These are phyloP conservation scores for Trichoderma atrobrunneum DNA, from an alignment of 2,329 filamentous ascomycete species.

Conservation along the genomic window DNA sequence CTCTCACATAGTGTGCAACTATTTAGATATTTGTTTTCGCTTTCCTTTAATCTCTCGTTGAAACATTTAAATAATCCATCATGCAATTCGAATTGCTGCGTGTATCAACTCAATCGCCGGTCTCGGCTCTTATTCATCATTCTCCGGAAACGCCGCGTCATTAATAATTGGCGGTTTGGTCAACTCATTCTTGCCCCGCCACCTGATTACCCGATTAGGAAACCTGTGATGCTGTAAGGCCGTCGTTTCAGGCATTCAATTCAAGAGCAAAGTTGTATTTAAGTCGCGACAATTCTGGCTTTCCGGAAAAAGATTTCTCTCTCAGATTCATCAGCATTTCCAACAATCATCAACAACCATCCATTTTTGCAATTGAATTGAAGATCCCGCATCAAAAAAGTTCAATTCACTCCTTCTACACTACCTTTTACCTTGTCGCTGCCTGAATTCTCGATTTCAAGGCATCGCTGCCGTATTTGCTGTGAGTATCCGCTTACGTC, in stretches of 20 bases:
- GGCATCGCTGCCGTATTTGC: not conserved
- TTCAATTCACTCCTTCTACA: not conserved
- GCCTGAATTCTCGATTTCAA: not conserved
- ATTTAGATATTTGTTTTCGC: not conserved
- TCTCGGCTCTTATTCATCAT: not conserved
- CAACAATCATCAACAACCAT: not conserved
- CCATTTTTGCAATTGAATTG: not conserved
- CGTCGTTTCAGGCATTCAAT: slow-evolving; percentile 22
- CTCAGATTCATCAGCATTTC: not conserved
- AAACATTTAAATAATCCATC: not conserved
- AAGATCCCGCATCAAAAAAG: not conserved
- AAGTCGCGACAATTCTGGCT: slow-evolving; percentile 9
- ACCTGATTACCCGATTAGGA: slow-evolving; percentile 16
- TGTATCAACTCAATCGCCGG: not conserved
- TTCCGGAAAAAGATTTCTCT: not conserved
- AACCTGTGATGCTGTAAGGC: slow-evolving; percentile 20
- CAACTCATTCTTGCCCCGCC: slow-evolving; percentile 3
- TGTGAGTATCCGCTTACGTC: not conserved
- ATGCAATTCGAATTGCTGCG: not conserved
- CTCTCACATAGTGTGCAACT: not conserved
- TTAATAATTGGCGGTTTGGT: not conserved
- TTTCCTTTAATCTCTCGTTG: not conserved
- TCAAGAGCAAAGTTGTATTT: slow-evolving; percentile 17
- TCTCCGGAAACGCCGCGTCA: not conserved
- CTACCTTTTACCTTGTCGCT: not conserved